Percentiles rank a stretch among this genome's conserved stretches.
Conservation (phyloP, 176 grass and related monocot species). For the Bolboschoenus planiculmis region DNA sequence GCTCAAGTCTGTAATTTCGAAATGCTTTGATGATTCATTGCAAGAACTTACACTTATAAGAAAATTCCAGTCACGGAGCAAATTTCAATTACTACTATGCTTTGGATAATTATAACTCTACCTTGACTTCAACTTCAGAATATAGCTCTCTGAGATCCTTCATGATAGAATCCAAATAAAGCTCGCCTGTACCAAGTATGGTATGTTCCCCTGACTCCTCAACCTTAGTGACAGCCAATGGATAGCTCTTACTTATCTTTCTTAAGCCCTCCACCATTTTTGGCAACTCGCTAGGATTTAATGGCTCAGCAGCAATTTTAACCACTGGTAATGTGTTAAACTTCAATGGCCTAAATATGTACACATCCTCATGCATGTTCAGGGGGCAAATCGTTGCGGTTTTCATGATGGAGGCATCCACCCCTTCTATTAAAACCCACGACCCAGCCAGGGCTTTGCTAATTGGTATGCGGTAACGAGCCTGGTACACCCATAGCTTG, state of each 20-base stretch:
- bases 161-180: constrained; percentile 99
- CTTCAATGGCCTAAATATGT: constrained; percentile 86
- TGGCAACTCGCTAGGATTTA: constrained; percentile 94
- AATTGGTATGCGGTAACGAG: constrained; percentile 85
- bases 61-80: neutral
- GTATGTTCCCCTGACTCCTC: constrained; percentile 97
- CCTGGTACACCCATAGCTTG: constrained; percentile 98
- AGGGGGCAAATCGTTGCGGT: constrained; percentile 94
- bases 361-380: constrained; percentile 87
- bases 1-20: neutral
- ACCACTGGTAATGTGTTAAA: constrained; percentile 93
- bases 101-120: constrained; percentile 22
- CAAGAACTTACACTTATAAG: neutral
- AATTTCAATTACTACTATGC: neutral
- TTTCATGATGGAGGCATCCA: constrained; percentile 99
- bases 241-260: constrained; percentile 99
- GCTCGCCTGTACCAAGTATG: constrained; percentile 83
- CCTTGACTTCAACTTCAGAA: constrained; percentile 99
- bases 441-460: constrained; percentile 86
- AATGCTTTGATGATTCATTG: neutral
- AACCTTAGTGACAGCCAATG: constrained; percentile 92
- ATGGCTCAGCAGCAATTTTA: constrained; percentile 91
- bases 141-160: constrained; percentile 98
- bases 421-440: constrained; percentile 99
- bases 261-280: constrained; percentile 98